phyloP scores from a whole-genome alignment of 1,284 basidiomycete species.

The Sporisorium iseilematis-ciliati region DNA sequence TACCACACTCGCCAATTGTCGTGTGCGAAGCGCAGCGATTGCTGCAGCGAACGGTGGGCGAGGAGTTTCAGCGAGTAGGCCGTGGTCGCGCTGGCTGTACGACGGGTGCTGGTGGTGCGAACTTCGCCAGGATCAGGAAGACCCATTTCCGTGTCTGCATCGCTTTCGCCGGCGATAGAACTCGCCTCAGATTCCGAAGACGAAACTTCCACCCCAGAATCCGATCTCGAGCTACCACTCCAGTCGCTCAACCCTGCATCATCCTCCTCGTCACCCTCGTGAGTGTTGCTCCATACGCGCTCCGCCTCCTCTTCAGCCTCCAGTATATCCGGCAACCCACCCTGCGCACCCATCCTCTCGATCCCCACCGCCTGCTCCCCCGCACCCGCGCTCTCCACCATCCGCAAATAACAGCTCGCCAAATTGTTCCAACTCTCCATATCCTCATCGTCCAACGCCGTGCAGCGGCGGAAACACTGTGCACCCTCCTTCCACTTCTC shows the following conservation, averaged over 20 bases:
- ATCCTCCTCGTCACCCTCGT: slow-evolving; percentile 10
- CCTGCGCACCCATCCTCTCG: slow-evolving; percentile 36
- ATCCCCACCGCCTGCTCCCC: slow-evolving; percentile 35
- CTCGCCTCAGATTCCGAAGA: slow-evolving; percentile 34
- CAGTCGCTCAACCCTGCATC: slow-evolving; percentile 38
- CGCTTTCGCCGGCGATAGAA: slow-evolving; percentile 14
- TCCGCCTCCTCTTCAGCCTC: slow-evolving; percentile 55
- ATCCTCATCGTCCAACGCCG: slow-evolving; percentile 92
- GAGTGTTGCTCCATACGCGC: slow-evolving; percentile 32
- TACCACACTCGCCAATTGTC: slow-evolving; percentile 98
- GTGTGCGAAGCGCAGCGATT: slow-evolving; percentile 85
- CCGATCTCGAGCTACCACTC: slow-evolving; percentile 47
- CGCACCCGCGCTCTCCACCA: slow-evolving; percentile 52
- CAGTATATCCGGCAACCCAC: slow-evolving; percentile 40
- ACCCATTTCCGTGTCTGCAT: slow-evolving; percentile 43
- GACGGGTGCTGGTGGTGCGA: neutral
- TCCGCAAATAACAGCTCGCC: slow-evolving; percentile 86
- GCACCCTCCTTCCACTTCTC: slow-evolving; percentile 82
- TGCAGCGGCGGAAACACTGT: slow-evolving; percentile 86
- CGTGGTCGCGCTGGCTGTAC: slow-evolving; percentile 18
- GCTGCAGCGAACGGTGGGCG: slow-evolving; percentile 93
- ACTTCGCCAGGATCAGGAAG: slow-evolving; percentile 30
- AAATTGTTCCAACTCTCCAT: slow-evolving; percentile 98
- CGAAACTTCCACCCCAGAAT: slow-evolving; percentile 50
- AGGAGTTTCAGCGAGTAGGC: slow-evolving; percentile 79